A percentile compares a stretch with the other conserved stretches of the same genome.
Evolutionary conservation across 306 rosid species (phyloP).

Genomic region (Medicago lupulina): DNA sequence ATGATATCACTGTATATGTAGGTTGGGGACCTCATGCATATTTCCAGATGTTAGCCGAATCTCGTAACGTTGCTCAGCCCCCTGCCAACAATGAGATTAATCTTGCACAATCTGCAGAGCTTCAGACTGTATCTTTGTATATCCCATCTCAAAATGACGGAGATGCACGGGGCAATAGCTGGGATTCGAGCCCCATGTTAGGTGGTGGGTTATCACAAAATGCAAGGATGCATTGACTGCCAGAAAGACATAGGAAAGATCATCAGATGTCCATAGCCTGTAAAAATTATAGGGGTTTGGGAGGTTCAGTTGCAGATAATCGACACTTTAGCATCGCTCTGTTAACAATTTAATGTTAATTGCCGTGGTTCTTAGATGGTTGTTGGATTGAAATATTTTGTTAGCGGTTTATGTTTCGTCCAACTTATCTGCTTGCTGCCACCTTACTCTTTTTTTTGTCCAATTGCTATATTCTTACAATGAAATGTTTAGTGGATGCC

Average conservation of each 20-base stretch:
- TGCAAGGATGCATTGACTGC: conserved; percentile 56
- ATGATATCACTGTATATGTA: conserved; percentile 37
- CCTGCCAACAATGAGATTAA: conserved; percentile 41
- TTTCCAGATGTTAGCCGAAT: conserved; percentile 74
- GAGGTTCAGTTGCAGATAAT: conserved; percentile 41
- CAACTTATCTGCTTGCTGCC: conserved; percentile 24
- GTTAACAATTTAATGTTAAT: conserved; percentile 4
- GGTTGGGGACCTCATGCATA: conserved; percentile 96
- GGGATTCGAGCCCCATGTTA: conserved; percentile 62
- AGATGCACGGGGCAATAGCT: conserved; percentile 40
- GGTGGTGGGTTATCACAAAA: conserved; percentile 54
- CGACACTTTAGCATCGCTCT: not conserved
- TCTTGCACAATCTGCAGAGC: conserved; percentile 51
- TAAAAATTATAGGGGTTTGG: conserved; percentile 45
- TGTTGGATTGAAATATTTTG: conserved; percentile 31
- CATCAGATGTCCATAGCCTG: conserved; percentile 51
- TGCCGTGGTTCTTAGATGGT: conserved; percentile 35
- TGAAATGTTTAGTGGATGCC: not conserved
- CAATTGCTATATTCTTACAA: not conserved
- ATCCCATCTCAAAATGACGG: conserved; percentile 47
- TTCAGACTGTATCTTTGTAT: conserved; percentile 50
- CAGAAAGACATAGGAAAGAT: conserved; percentile 38
- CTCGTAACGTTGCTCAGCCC: conserved; percentile 48
- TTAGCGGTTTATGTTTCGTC: not conserved
- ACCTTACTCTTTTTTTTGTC: conserved; percentile 13